Percentiles rank a stretch among this genome's conserved stretches.
Conservation (phyloP, 441 rosid genomes). For the Eutrema salsugineum region DNA sequence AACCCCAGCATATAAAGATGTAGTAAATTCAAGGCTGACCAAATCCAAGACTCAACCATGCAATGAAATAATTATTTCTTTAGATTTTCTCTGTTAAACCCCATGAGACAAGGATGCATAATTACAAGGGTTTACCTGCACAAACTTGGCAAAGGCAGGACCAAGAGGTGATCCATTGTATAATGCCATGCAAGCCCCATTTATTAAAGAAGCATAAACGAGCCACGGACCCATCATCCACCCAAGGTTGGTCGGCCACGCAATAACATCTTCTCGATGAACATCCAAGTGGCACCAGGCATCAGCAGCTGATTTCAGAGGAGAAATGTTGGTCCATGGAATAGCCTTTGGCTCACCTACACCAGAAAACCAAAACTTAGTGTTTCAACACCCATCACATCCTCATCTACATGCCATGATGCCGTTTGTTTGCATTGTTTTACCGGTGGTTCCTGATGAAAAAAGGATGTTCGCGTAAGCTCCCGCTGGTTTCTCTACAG, state of each 20-base stretch:
- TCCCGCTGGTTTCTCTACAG: slow-evolving; percentile 72
- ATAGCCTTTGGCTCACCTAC: slow-evolving; percentile 97
- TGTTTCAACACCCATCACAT: neutral
- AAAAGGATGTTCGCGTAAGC: slow-evolving; percentile 83
- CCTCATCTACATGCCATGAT: slow-evolving; percentile 5
- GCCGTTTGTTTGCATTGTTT: neutral
- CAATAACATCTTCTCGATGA: slow-evolving; percentile 60
- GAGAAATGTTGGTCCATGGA: slow-evolving; percentile 78
- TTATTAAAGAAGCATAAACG: slow-evolving; percentile 82
- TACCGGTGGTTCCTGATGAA: slow-evolving; percentile 99
- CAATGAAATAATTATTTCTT: neutral
- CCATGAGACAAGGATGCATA: neutral
- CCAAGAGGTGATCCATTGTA: slow-evolving; percentile 92
- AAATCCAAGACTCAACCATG: slow-evolving; percentile 5
- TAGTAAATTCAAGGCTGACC: neutral
- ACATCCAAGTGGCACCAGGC: slow-evolving; percentile 99
- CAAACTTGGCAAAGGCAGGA: slow-evolving; percentile 84
- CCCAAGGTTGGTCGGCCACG: slow-evolving; percentile 99
- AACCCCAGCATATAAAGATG: slow-evolving; percentile 27
- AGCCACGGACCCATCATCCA: slow-evolving; percentile 99
- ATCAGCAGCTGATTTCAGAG: slow-evolving; percentile 93
- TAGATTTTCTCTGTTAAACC: neutral
- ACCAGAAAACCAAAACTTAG: slow-evolving; percentile 28
- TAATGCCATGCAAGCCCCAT: slow-evolving; percentile 84
- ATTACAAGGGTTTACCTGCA: slow-evolving; percentile 50